These are phyloP conservation scores for Nitzschia palea DNA, from an alignment of 108 stramenopile species.

Conservation along the genomic window DNA sequence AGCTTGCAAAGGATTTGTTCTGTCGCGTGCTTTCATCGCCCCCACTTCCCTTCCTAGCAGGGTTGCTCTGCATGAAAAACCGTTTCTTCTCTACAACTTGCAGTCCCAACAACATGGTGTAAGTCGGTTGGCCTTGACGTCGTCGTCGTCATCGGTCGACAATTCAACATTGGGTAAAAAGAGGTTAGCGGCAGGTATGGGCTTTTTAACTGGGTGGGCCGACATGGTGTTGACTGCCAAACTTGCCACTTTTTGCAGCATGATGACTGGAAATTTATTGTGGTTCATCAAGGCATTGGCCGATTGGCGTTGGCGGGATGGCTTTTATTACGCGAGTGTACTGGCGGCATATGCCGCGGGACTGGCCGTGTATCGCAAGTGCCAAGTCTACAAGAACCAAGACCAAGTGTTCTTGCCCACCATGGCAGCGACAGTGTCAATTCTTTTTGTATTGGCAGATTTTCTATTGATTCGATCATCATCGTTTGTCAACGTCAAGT, in stretches of 20 bases:
- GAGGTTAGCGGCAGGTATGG: slow-evolving; percentile 47
- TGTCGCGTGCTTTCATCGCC: too few species aligned
- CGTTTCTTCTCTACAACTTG: too few species aligned
- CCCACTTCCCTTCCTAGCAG: too few species aligned
- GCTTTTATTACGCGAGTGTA: slow-evolving; percentile 45
- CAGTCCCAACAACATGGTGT: too few species aligned
- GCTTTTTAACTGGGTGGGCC: slow-evolving; percentile 66
- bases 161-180: slow-evolving; percentile 5
- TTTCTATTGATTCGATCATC: neutral
- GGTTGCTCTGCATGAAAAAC: too few species aligned
- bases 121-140: too few species aligned
- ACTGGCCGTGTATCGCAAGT: slow-evolving; percentile 45
- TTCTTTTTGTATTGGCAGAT: slow-evolving; percentile 48
- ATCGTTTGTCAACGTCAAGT: slow-evolving; percentile 31
- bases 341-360: slow-evolving; percentile 50
- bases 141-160: too few species aligned
- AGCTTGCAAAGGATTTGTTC: too few species aligned
- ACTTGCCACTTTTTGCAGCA: slow-evolving; percentile 56
- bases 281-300: slow-evolving; percentile 54
- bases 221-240: slow-evolving; percentile 45
- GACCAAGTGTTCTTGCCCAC: slow-evolving; percentile 19
- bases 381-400: slow-evolving; percentile 11
- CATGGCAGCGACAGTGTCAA: slow-evolving; percentile 37
- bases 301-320: slow-evolving; percentile 38
- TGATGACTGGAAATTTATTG: slow-evolving; percentile 77